Percentiles rank a stretch among this genome's conserved stretches.
These are phyloP conservation scores for Opeltia flavorubescens DNA, from an alignment of 495 filamentous ascomycete genomes.

Conservation along the genomic window DNA sequence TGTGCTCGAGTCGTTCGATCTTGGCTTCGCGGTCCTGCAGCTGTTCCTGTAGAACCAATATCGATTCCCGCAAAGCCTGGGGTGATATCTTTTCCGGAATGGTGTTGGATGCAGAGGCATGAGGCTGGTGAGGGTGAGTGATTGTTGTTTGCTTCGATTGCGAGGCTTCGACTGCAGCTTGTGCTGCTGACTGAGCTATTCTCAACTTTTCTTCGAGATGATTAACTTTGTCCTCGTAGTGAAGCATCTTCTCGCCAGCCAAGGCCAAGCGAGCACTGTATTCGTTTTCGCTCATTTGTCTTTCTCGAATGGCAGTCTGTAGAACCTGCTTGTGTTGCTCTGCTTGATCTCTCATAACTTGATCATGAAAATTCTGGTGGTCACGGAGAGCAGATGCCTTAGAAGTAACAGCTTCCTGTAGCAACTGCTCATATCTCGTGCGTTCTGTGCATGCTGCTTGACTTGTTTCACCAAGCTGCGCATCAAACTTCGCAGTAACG, in stretches of 20 bases:
- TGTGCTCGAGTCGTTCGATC: slow-evolving; percentile 74
- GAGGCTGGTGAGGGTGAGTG: slow-evolving; percentile 24
- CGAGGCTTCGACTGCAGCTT: slow-evolving; percentile 72
- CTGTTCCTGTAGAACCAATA: slow-evolving; percentile 90
- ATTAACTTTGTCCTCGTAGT: slow-evolving; percentile 64
- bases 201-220: slow-evolving; percentile 78
- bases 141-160: slow-evolving; percentile 41
- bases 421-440: slow-evolving; percentile 57
- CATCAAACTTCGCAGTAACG: slow-evolving; percentile 50
- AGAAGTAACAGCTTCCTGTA: slow-evolving; percentile 56
- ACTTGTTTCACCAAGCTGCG: slow-evolving; percentile 54
- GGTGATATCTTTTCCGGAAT: slow-evolving; percentile 76
- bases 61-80: slow-evolving; percentile 87
- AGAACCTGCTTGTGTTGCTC: slow-evolving; percentile 62
- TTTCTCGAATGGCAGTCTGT: slow-evolving; percentile 56
- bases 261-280: slow-evolving; percentile 58
- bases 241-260: slow-evolving; percentile 62
- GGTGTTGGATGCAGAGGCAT: slow-evolving; percentile 25
- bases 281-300: slow-evolving; percentile 51
- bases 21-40: slow-evolving; percentile 80
- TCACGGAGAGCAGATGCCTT: slow-evolving; percentile 46
- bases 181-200: slow-evolving; percentile 78
- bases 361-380: slow-evolving; percentile 54
- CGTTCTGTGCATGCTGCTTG: slow-evolving; percentile 61
- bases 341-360: slow-evolving; percentile 44